Conservation (phyloP, 2,329 filamentous ascomycete genomes). For the Phaeosphaeria sp. region DNA sequence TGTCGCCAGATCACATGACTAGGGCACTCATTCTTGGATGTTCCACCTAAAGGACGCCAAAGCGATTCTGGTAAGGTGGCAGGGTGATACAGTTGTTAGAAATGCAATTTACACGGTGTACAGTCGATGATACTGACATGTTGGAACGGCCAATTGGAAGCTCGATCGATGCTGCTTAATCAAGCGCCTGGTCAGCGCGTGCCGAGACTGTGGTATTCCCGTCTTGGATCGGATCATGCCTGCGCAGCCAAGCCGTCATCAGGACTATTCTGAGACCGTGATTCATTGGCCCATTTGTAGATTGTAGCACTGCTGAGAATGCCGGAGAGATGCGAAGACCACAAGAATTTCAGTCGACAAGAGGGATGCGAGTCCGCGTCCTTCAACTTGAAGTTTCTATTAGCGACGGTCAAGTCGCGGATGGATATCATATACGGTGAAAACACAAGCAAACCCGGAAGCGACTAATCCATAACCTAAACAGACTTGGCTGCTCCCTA, state of each 20-base stretch:
- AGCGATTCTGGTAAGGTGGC: too few relatives aligned
- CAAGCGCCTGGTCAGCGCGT: constrained; percentile 8
- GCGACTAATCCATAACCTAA: neutral
- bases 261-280: too few relatives aligned
- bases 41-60: too few relatives aligned
- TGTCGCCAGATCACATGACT: constrained; percentile 21
- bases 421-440: constrained; percentile 7
- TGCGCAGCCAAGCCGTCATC: constrained; percentile 9
- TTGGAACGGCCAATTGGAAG: too few relatives aligned
- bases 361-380: neutral
- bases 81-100: neutral
- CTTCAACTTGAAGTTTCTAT: neutral
- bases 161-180: neutral
- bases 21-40: too few relatives aligned
- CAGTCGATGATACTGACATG: too few relatives aligned
- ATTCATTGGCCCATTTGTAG: too few relatives aligned
- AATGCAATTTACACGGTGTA: too few relatives aligned
- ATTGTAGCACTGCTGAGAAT: too few relatives aligned
- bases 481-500: neutral
- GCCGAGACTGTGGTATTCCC: constrained; percentile 7
- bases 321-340: neutral
- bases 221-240: constrained; percentile 11
- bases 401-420: constrained; percentile 1
- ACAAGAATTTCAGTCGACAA: neutral
- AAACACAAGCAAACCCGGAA: neutral